These are phyloP conservation scores for Trypanosoma vivax DNA, from an alignment of 208 protist species.

Conservation along the genomic window DNA sequence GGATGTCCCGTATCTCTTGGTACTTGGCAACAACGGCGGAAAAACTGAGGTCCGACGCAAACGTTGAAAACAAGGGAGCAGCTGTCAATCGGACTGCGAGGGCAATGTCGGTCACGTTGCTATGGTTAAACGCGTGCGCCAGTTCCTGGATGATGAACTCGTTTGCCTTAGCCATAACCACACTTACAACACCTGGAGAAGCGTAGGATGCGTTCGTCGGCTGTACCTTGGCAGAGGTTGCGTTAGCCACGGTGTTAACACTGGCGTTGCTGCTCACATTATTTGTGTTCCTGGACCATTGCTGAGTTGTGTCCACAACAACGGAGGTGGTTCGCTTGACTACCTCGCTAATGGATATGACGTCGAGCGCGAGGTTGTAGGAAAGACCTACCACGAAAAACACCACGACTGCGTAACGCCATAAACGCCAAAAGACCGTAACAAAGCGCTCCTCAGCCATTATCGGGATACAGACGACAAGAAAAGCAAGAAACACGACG, in stretches of 20 bases:
- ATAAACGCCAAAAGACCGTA: conserved; percentile 31
- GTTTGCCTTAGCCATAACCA: conserved; percentile 19
- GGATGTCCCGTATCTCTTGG: background rate
- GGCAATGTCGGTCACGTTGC: conserved; percentile 37
- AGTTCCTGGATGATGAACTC: conserved; percentile 38
- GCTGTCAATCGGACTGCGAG: conserved; percentile 6
- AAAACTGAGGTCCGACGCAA: conserved; percentile 10
- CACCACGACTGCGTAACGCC: conserved; percentile 24
- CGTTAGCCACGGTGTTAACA: background rate
- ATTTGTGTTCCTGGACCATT: conserved; percentile 1
- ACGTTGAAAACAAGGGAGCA: conserved; percentile 3
- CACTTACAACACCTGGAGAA: conserved; percentile 1
- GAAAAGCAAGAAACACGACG: conserved; percentile 25
- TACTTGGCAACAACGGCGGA: background rate
- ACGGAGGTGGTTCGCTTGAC: conserved; percentile 42
- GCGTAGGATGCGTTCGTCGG: conserved; percentile 4
- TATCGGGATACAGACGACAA: conserved; percentile 30
- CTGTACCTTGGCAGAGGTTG: background rate
- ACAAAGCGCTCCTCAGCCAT: conserved; percentile 24
- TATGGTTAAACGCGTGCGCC: conserved; percentile 30
- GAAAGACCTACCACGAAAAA: conserved; percentile 48
- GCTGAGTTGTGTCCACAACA: conserved; percentile 20
- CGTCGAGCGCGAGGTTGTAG: conserved; percentile 35
- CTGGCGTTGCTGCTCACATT: background rate
- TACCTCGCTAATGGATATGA: conserved; percentile 35